These are phyloP conservation scores for Salvia sclarea DNA, from an alignment of 305 asterid species.

Conservation along the genomic window DNA sequence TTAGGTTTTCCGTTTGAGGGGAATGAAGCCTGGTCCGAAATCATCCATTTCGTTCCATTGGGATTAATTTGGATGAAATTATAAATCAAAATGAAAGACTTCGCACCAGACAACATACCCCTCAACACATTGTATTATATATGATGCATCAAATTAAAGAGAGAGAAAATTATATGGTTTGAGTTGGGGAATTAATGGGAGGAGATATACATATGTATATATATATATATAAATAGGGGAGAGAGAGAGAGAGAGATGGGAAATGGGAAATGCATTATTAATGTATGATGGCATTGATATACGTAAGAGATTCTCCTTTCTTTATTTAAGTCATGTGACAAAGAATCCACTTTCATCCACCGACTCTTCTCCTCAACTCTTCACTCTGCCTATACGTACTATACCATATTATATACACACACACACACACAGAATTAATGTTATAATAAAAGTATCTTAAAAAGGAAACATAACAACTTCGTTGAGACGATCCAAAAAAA, in stretches of 20 bases:
- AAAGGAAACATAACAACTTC: too few relatives aligned
- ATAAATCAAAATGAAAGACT: slow-evolving; percentile 35
- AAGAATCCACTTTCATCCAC: slow-evolving; percentile 42
- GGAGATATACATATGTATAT: background rate
- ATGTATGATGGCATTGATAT: slow-evolving; percentile 31
- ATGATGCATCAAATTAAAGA: too few relatives aligned
- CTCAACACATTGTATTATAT: slow-evolving; percentile 51
- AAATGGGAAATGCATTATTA: too few relatives aligned
- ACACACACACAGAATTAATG: too few relatives aligned
- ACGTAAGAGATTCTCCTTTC: slow-evolving; percentile 40
- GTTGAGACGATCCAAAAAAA: too few relatives aligned
- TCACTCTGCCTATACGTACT: background rate
- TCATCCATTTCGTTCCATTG: slow-evolving; percentile 40
- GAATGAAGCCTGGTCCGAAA: slow-evolving; percentile 90
- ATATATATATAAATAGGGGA: background rate
- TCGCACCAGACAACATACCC: slow-evolving; percentile 74
- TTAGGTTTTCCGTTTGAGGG: slow-evolving; percentile 48
- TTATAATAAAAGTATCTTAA: too few relatives aligned
- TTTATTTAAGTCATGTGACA: slow-evolving; percentile 40
- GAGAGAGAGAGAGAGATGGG: background rate
- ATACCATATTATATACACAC: background rate
- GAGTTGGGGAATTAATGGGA: too few relatives aligned
- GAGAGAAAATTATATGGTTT: too few relatives aligned
- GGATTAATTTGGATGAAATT: background rate
- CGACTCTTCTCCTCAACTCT: background rate